These are phyloP conservation scores for Fusarium guadeloupense DNA, from an alignment of 2,329 filamentous ascomycete genomes.

Conservation along the genomic window DNA sequence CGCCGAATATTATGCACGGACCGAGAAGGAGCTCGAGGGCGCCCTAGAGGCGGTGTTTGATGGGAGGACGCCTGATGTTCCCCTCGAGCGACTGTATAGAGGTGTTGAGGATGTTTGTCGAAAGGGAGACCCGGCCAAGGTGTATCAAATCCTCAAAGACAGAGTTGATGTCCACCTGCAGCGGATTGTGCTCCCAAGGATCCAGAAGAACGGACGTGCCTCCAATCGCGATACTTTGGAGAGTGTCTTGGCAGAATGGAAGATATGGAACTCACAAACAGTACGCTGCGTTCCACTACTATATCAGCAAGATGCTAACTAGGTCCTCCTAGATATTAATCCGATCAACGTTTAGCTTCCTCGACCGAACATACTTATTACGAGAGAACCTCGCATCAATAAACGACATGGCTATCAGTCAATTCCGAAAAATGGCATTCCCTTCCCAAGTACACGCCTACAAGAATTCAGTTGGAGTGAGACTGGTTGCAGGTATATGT, in stretches of 20 bases:
- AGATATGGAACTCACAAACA: slow-evolving; percentile 79
- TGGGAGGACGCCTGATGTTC: slow-evolving; percentile 68
- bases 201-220: slow-evolving; percentile 59
- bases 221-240: slow-evolving; percentile 72
- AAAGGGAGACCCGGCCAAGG: slow-evolving; percentile 73
- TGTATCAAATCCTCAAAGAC: slow-evolving; percentile 73
- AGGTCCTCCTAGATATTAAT: slow-evolving; percentile 69
- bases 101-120: slow-evolving; percentile 92
- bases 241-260: slow-evolving; percentile 69
- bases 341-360: slow-evolving; percentile 90
- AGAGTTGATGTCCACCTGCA: slow-evolving; percentile 76
- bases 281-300: slow-evolving; percentile 55
- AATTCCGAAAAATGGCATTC: slow-evolving; percentile 74
- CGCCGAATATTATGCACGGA: slow-evolving; percentile 80
- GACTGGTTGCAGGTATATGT: slow-evolving; percentile 68
- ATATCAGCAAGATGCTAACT: slow-evolving; percentile 7
- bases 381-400: slow-evolving; percentile 76
- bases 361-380: slow-evolving; percentile 89
- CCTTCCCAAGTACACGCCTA: slow-evolving; percentile 38
- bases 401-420: slow-evolving; percentile 79
- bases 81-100: slow-evolving; percentile 89
- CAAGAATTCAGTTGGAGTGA: slow-evolving; percentile 37
- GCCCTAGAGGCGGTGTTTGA: slow-evolving; percentile 80
- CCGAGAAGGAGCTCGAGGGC: slow-evolving; percentile 76
- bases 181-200: slow-evolving; percentile 63